Conservation (phyloP, 1,284 basidiomycete genomes). For the Trametes pubescens region DNA sequence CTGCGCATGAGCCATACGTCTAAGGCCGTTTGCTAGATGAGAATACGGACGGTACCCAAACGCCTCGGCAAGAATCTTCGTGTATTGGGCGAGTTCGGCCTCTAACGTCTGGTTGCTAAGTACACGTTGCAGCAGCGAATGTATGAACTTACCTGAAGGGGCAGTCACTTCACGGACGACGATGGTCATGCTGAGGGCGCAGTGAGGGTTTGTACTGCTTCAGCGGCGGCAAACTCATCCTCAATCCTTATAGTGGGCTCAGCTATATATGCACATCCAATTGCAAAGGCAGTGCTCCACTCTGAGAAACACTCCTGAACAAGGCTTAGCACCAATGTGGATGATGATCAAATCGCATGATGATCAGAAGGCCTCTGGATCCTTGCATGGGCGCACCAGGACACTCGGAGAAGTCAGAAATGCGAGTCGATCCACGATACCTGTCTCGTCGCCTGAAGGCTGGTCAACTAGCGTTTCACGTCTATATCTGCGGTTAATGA, state of each 20-base stretch:
- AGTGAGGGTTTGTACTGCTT: neutral
- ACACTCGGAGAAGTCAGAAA: neutral
- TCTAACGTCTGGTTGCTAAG: neutral
- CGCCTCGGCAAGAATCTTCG: conserved; percentile 26
- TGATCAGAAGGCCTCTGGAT: neutral
- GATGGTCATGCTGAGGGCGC: conserved; percentile 12
- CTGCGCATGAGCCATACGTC: neutral
- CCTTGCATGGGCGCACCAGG: neutral
- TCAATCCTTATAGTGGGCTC: neutral
- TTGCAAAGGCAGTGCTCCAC: neutral
- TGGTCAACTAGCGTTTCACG: no score
- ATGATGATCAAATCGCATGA: neutral
- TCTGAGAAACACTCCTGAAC: neutral
- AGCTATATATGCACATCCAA: neutral
- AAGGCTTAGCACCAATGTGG: neutral
- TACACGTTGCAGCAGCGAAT: neutral
- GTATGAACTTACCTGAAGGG: conserved; percentile 10
- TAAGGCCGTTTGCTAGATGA: neutral
- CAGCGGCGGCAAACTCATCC: neutral
- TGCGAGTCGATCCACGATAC: no score
- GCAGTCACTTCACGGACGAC: conserved; percentile 19
- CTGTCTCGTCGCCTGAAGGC: no score
- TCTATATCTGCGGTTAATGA: no score
- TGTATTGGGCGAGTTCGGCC: conserved; percentile 12
- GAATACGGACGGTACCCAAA: conserved; percentile 26